Evolutionary conservation across 2,329 filamentous ascomycete genomes (phyloP).

Genomic region (Colletotrichum siamense): DNA sequence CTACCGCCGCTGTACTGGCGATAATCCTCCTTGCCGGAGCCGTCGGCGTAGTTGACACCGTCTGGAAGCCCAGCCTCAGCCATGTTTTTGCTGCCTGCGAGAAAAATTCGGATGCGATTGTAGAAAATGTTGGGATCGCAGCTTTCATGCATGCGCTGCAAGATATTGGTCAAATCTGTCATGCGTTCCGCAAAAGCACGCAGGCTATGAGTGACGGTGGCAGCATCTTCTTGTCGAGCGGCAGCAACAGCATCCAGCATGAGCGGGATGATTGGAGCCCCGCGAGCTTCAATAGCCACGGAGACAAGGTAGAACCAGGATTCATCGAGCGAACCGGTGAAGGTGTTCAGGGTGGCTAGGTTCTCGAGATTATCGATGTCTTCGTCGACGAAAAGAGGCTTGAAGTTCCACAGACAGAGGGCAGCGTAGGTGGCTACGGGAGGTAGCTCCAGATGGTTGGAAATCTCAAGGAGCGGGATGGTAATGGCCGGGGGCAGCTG

Average conservation of each 20-base stretch:
- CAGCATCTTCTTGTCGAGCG: conserved; percentile 71
- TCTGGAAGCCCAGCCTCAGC: conserved; percentile 86
- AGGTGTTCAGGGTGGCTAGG: conserved; percentile 84
- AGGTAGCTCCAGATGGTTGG: conserved; percentile 80
- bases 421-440: conserved; percentile 94
- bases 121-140: conserved; percentile 97
- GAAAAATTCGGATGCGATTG: conserved; percentile 91
- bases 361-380: conserved; percentile 85
- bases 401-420: conserved; percentile 96
- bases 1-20: conserved; percentile 91
- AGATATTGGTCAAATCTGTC: conserved; percentile 79
- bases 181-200: conserved; percentile 83
- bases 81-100: conserved; percentile 98
- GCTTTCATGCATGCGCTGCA: conserved; percentile 92
- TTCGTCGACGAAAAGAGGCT: conserved; percentile 85
- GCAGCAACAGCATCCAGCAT: conserved; percentile 90
- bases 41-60: conserved; percentile 88
- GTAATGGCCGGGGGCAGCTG: conserved; percentile 81
- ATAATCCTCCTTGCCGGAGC: conserved; percentile 70
- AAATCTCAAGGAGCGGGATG: conserved; percentile 80
- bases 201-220: conserved; percentile 79
- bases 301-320: conserved; percentile 99
- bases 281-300: conserved; percentile 92
- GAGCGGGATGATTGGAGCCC: conserved; percentile 83
- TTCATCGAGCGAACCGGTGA: conserved; percentile 93